phyloP scores from a whole-genome alignment of 176 grass and related monocot genomes.

The Oryza australiensis region DNA sequence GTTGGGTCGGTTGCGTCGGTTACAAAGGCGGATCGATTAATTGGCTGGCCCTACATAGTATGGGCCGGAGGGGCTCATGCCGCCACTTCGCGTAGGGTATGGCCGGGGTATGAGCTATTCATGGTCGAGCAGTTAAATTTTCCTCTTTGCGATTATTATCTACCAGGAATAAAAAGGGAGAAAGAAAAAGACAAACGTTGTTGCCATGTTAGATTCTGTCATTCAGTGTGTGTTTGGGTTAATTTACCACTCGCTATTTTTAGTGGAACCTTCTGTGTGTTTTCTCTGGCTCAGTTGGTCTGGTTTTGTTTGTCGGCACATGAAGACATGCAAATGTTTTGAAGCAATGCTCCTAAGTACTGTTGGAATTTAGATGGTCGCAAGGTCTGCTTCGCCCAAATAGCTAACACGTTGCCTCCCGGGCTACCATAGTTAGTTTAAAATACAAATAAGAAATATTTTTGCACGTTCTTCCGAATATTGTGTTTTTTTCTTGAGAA shows the following conservation, averaged over 20 bases:
- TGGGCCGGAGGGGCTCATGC: background rate
- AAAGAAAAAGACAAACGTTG: background rate
- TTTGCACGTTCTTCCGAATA: too few relatives aligned
- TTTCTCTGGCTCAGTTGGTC: constrained; percentile 12
- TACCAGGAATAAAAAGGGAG: background rate
- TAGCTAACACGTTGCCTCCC: background rate
- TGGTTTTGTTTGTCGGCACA: constrained; percentile 34
- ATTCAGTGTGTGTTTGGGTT: background rate
- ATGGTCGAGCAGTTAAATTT: background rate
- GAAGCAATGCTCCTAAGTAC: background rate
- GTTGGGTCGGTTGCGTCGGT: constrained; percentile 36
- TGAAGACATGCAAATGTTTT: constrained; percentile 32
- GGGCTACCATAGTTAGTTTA: background rate
- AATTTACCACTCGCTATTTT: constrained; percentile 8
- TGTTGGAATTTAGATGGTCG: background rate
- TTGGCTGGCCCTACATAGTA: constrained; percentile 9
- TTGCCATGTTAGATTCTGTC: constrained; percentile 24
- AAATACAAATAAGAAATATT: too few relatives aligned
- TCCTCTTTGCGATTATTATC: background rate
- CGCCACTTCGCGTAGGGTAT: constrained; percentile 24
- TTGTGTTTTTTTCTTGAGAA: too few relatives aligned
- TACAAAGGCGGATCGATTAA: constrained; percentile 11
- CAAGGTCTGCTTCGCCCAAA: background rate
- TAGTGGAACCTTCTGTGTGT: background rate
- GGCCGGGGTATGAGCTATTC: background rate